Base-by-base conservation (phyloP, 805 yeast genomes). In the Nakazawaea holstii region DNA sequence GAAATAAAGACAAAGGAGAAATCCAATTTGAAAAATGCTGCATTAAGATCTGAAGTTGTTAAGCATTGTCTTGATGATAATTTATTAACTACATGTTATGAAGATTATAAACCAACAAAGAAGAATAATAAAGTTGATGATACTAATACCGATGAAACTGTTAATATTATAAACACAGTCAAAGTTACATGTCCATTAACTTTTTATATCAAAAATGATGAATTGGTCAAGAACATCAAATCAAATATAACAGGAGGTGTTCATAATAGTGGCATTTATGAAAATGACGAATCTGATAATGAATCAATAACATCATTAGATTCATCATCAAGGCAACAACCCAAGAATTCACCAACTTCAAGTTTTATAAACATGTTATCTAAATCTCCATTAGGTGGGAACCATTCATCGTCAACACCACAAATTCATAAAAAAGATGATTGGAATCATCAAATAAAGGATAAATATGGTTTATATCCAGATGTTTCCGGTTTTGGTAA, bases 1-100 rank as follows among this genome's bases (percentile, higher is more conserved):
- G 92, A 86, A 59, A 69, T 86, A 32, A 76, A 81, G 53, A 77
- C 91, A 0, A 80, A 73, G 59, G 69, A 68, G 28, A 67, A 68
- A 53, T 44, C 59, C 33, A 63, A 72, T 24, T 42, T 62, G 14
- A 46, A 31, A 45, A 48, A 73, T 59, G 28, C 10, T 15, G 59
- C 82, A 63, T 54, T 84, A 48, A 67, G 83, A 61, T 82, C 83
- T 48, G 91, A 85, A 55, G 73, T 79, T 5, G 67, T 84, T 35
- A 72, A 70, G 15, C 68, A 70, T 42, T 76, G 85, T 54, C 68
- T 73, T 0, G 74, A 79, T 54, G 85, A 83, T 52, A 85, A 85
- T 54, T 60, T 85, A 32, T 59, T 85, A 36, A 77, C 80, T 5
- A 72, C 78, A 50, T 77, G 83, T 53, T 78, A 75, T 52, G 73